Conservation (phyloP, 2,329 filamentous ascomycete genomes). For the Amesomyces nigricolor region DNA sequence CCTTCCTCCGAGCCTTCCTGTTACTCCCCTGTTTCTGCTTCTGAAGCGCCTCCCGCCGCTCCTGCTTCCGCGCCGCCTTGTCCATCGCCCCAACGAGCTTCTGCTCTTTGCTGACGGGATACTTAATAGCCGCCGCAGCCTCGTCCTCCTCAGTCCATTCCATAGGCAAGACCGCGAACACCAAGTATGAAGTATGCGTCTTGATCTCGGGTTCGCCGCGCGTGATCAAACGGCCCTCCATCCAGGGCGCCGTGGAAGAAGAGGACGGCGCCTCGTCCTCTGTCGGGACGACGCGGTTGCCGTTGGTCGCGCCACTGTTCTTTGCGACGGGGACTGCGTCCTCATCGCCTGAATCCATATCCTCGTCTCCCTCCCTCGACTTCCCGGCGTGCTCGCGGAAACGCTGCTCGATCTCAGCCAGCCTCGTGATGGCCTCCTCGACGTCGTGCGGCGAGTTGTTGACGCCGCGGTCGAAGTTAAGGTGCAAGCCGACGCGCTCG, state of each 20-base stretch:
- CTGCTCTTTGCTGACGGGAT: conserved; percentile 52
- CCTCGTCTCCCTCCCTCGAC: conserved; percentile 31
- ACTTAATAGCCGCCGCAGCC: conserved; percentile 56
- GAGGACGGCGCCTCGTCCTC: conserved; percentile 17
- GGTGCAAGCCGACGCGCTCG: conserved; percentile 68
- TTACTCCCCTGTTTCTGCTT: conserved; percentile 14
- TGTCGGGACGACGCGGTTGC: conserved; percentile 28
- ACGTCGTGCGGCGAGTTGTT: conserved; percentile 68
- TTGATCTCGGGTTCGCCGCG: conserved; percentile 83
- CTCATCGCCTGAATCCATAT: conserved; percentile 14
- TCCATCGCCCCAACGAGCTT: conserved; percentile 49
- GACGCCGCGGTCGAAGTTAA: conserved; percentile 61
- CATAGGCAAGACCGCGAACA: conserved; percentile 84
- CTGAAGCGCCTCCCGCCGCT: conserved; percentile 49
- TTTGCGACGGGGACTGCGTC: conserved; percentile 15
- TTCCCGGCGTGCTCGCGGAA: conserved; percentile 46
- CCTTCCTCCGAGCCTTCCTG: conserved; percentile 24
- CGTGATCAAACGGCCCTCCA: conserved; percentile 72
- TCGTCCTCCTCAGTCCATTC: conserved; percentile 85
- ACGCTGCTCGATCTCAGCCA: conserved; percentile 67
- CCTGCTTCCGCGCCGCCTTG: conserved; percentile 49
- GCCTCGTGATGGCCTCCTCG: conserved; percentile 66
- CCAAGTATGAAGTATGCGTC: conserved; percentile 94
- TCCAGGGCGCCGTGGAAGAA: conserved; percentile 50
- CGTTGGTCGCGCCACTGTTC: conserved; percentile 27